Evolutionary conservation across 768 basidiomycete species (phyloP).

Genomic region (Boletus rubroflammeus): DNA sequence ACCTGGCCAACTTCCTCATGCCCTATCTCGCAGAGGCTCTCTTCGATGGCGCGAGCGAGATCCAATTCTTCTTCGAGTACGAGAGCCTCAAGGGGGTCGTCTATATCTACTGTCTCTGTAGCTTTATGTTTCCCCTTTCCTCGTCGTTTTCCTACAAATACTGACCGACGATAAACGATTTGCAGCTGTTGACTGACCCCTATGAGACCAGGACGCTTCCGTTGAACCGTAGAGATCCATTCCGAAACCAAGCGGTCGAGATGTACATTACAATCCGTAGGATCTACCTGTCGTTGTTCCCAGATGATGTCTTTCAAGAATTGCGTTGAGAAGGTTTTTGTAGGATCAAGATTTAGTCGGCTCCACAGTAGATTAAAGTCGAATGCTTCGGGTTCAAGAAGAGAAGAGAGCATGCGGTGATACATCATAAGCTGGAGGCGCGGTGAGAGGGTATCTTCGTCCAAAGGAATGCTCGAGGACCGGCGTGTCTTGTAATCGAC

Average conservation of each 20-base stretch:
- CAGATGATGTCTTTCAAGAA: slow-evolving; percentile 40
- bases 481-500: slow-evolving; percentile 72
- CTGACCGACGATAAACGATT: slow-evolving; percentile 38
- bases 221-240: slow-evolving; percentile 31
- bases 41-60: slow-evolving; percentile 44
- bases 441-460: slow-evolving; percentile 55
- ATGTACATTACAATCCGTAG: slow-evolving; percentile 20
- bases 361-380: slow-evolving; percentile 56
- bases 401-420: slow-evolving; percentile 54
- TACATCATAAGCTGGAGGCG: slow-evolving; percentile 79
- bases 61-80: slow-evolving; percentile 38
- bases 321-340: slow-evolving; percentile 41
- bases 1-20: slow-evolving; percentile 4
- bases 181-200: slow-evolving; percentile 37
- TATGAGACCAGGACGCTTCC: slow-evolving; percentile 19
- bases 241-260: slow-evolving; percentile 31
- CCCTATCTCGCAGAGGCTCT: slow-evolving; percentile 37
- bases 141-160: neutral
- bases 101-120: slow-evolving; percentile 1
- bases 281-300: slow-evolving; percentile 17
- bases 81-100: slow-evolving; percentile 15
- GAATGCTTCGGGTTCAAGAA: slow-evolving; percentile 44
- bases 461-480: slow-evolving; percentile 45
- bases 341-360: slow-evolving; percentile 41
- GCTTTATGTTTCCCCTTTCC: slow-evolving; percentile 3